phyloP scores from a whole-genome alignment of 2,329 filamentous ascomycete genomes.

The Aureobasidium uvarum region DNA sequence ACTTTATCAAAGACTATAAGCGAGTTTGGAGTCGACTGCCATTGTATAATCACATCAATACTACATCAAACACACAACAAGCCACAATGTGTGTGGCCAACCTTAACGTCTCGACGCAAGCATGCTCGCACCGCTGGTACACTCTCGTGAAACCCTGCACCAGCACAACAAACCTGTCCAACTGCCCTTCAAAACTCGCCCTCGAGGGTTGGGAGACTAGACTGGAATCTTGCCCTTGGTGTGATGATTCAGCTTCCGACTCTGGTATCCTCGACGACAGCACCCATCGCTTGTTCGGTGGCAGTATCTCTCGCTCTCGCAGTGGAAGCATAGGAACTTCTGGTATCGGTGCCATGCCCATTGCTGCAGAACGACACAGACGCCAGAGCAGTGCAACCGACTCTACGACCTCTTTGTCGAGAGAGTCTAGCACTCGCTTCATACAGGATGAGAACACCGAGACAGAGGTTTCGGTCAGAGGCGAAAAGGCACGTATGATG shows the following conservation, averaged over 20 bases:
- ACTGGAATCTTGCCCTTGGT: slow-evolving; percentile 50
- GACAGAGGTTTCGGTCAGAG: slow-evolving; percentile 33
- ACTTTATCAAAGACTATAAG: background rate
- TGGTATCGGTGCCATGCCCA: slow-evolving; percentile 31
- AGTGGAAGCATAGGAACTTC: slow-evolving; percentile 29
- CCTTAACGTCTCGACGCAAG: slow-evolving; percentile 49
- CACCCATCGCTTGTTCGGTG: slow-evolving; percentile 51
- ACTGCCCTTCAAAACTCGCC: slow-evolving; percentile 47
- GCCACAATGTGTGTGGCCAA: slow-evolving; percentile 51
- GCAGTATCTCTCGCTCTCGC: slow-evolving; percentile 41
- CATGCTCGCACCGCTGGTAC: slow-evolving; percentile 53
- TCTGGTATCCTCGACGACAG: slow-evolving; percentile 40
- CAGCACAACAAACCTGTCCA: slow-evolving; percentile 47
- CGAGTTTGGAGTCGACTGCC: background rate
- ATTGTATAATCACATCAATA: background rate
- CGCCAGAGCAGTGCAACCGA: slow-evolving; percentile 29
- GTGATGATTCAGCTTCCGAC: slow-evolving; percentile 33
- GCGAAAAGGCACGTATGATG: slow-evolving; percentile 36
- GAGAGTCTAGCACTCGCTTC: slow-evolving; percentile 32
- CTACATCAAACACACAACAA: slow-evolving; percentile 1
- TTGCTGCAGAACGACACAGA: slow-evolving; percentile 28
- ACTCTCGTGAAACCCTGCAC: slow-evolving; percentile 47
- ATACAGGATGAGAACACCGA: slow-evolving; percentile 22
- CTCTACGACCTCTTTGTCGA: slow-evolving; percentile 33
- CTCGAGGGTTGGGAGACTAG: slow-evolving; percentile 53